Conservation (phyloP, 2,329 filamentous ascomycete genomes). For the Fusarium humuli region DNA sequence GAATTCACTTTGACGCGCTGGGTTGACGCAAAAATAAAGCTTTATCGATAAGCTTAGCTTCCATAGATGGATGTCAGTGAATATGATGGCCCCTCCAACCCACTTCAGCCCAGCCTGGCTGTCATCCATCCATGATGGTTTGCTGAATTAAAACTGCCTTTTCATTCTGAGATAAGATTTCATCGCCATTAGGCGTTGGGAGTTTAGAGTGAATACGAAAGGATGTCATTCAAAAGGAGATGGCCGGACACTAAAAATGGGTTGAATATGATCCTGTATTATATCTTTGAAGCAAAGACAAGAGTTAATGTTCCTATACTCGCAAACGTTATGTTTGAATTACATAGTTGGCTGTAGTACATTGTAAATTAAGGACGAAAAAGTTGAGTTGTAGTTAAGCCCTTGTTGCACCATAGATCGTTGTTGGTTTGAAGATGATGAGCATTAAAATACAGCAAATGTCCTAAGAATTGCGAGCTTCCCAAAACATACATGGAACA, state of each 20-base stretch:
- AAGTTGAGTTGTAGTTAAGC: not conserved
- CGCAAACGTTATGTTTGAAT: too few relatives aligned
- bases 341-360: not conserved
- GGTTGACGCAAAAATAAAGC: slow-evolving; percentile 39
- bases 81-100: slow-evolving; percentile 9
- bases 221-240: not conserved
- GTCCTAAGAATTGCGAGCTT: not conserved
- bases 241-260: not conserved
- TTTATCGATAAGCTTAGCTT: slow-evolving; percentile 47
- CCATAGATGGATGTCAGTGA: not conserved
- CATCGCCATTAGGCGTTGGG: not conserved
- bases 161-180: too few relatives aligned
- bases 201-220: not conserved
- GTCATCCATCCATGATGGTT: not conserved
- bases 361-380: too few relatives aligned
- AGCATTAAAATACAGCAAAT: not conserved
- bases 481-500: not conserved
- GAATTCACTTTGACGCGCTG: slow-evolving; percentile 6
- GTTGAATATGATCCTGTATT: not conserved
- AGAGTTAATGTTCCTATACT: not conserved
- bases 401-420: not conserved
- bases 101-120: not conserved
- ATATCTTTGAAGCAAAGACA: not conserved
- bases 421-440: not conserved
- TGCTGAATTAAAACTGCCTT: not conserved